A percentile compares a stretch with the other conserved stretches of the same genome.
These are phyloP conservation scores for Coemansia sp. DNA, from an alignment of 192 early-diverging fungal species.

Conservation along the genomic window DNA sequence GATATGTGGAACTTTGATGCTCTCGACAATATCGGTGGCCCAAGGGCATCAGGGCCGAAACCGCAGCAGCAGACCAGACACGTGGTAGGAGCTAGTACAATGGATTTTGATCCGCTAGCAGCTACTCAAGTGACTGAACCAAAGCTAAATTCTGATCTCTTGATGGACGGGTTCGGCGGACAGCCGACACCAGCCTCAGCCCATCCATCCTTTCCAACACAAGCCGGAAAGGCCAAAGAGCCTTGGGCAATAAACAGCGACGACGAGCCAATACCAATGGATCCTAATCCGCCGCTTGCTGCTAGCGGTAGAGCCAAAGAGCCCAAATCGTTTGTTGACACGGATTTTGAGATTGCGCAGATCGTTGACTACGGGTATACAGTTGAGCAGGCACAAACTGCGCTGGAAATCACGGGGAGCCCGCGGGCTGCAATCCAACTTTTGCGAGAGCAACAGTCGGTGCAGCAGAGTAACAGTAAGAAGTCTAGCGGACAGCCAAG, in stretches of 20 bases:
- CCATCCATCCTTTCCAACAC: neutral
- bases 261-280: conserved; percentile 43
- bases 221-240: neutral
- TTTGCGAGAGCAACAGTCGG: conserved; percentile 31
- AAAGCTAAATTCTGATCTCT: too few species aligned
- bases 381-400: conserved; percentile 59
- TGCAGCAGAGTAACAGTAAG: conserved; percentile 14
- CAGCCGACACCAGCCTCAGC: neutral
- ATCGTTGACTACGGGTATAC: conserved; percentile 83
- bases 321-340: conserved; percentile 23
- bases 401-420: conserved; percentile 66
- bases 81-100: conserved; percentile 11
- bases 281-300: conserved; percentile 7
- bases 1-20: conserved; percentile 53
- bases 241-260: conserved; percentile 17
- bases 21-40: conserved; percentile 22
- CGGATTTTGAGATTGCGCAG: conserved; percentile 65
- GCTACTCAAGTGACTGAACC: neutral
- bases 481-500: neutral
- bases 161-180: conserved; percentile 2
- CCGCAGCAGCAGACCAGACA: conserved; percentile 10
- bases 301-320: neutral
- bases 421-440: conserved; percentile 60
- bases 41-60: conserved; percentile 17
- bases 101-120: conserved; percentile 44